Conservation (phyloP, 768 basidiomycete genomes). For the Russula lepida region DNA sequence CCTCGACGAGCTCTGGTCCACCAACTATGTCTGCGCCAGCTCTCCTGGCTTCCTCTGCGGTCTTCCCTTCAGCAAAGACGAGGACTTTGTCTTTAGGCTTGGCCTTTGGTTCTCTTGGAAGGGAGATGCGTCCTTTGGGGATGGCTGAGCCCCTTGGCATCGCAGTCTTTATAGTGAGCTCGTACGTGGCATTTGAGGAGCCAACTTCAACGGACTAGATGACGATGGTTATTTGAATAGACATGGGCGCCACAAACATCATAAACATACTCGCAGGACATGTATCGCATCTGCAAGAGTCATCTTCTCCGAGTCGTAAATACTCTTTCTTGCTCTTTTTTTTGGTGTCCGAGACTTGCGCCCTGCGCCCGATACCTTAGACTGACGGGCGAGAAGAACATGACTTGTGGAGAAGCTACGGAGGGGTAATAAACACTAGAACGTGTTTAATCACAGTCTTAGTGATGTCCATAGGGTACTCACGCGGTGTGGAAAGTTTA, state of each 20-base stretch:
- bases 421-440: constrained; percentile 10
- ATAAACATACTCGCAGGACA: constrained; percentile 41
- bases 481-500: not conserved
- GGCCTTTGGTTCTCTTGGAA: constrained; percentile 73
- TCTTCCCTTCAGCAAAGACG: constrained; percentile 86
- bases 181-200: constrained; percentile 66
- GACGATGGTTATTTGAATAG: not conserved
- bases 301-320: constrained; percentile 60
- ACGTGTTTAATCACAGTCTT: not conserved
- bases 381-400: constrained; percentile 39
- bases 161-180: constrained; percentile 72
- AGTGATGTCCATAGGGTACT: not conserved
- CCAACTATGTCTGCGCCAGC: constrained; percentile 91
- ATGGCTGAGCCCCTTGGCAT: constrained; percentile 72
- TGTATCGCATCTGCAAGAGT: constrained; percentile 55
- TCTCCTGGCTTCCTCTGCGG: constrained; percentile 72
- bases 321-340: constrained; percentile 42
- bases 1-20: constrained; percentile 81
- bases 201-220: constrained; percentile 76
- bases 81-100: constrained; percentile 68
- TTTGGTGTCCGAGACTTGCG: constrained; percentile 46
- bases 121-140: constrained; percentile 81
- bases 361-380: constrained; percentile 50
- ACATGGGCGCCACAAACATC: constrained; percentile 32
- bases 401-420: constrained; percentile 49